Conservation (phyloP, 805 yeast species). For the Diddensiella santjacobensis region DNA sequence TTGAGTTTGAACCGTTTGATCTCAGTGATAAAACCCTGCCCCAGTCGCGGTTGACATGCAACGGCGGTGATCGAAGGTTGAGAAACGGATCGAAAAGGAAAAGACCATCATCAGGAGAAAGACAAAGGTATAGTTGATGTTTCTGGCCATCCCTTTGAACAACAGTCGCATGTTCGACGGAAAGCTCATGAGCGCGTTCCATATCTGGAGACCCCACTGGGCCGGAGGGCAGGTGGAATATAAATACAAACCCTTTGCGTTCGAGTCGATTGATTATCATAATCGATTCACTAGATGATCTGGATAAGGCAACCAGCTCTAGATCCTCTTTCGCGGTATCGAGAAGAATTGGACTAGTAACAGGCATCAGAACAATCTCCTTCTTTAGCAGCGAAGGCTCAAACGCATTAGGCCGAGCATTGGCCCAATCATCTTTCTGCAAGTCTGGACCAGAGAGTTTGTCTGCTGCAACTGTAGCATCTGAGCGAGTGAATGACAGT, state of each 20-base stretch:
- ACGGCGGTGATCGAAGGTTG: constrained; percentile 39
- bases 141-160: constrained; percentile 27
- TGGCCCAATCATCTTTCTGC: background rate
- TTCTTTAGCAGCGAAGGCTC: constrained; percentile 40
- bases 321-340: constrained; percentile 22
- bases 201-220: constrained; percentile 35
- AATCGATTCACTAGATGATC: constrained; percentile 57
- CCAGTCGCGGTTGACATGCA: constrained; percentile 3
- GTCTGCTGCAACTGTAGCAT: constrained; percentile 20
- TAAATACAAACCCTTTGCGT: constrained; percentile 46
- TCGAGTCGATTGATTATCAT: constrained; percentile 47
- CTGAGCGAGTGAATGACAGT: constrained; percentile 17
- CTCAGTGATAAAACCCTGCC: constrained; percentile 7
- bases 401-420: background rate
- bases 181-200: constrained; percentile 33
- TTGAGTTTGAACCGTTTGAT: constrained; percentile 7
- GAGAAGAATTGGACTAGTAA: constrained; percentile 34
- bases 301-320: constrained; percentile 38
- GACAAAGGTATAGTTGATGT: constrained; percentile 24
- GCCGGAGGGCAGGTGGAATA: constrained; percentile 39
- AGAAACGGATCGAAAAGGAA: constrained; percentile 55
- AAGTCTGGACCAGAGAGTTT: constrained; percentile 11
- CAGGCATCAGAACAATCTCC: constrained; percentile 66
- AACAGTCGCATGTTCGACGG: constrained; percentile 38
- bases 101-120: constrained; percentile 23